Percentiles rank a stretch among this genome's conserved stretches.
phyloP scores from a whole-genome alignment of 768 basidiomycete species.

The Hebeloma cylindrosporum region DNA sequence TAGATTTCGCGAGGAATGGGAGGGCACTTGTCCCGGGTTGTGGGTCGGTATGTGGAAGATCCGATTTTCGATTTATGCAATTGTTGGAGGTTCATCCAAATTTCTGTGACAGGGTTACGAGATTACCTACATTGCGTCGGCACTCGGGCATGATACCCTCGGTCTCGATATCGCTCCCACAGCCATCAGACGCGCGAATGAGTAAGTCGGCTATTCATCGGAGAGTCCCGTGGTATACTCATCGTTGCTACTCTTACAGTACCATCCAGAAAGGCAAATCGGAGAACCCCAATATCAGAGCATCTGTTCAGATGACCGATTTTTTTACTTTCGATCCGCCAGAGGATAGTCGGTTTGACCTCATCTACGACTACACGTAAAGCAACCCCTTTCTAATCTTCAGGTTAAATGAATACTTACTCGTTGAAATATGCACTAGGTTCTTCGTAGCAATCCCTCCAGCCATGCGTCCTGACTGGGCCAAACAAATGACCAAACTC shows the following conservation, averaged over 20 bases:
- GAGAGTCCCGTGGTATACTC: neutral
- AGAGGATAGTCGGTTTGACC: conserved; percentile 43
- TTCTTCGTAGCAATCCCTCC: conserved; percentile 77
- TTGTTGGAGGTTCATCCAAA: too few relatives aligned
- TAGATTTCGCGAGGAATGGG: conserved; percentile 41
- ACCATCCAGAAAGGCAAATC: conserved; percentile 19
- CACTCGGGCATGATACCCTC: conserved; percentile 45
- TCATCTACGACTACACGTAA: conserved; percentile 71
- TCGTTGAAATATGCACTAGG: conserved; percentile 31
- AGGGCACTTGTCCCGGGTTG: conserved; percentile 43
- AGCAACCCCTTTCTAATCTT: neutral
- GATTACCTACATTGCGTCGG: conserved; percentile 49
- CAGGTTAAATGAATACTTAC: neutral
- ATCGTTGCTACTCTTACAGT: conserved; percentile 1
- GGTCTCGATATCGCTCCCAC: conserved; percentile 60
- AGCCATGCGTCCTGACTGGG: conserved; percentile 53
- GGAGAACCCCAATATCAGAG: conserved; percentile 27
- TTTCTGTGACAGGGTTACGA: conserved; percentile 57
- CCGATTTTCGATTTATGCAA: neutral
- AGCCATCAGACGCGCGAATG: conserved; percentile 48
- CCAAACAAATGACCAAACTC: conserved; percentile 50
- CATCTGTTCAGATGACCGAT: conserved; percentile 43
- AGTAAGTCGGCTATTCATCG: conserved; percentile 30
- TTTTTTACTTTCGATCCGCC: conserved; percentile 52
- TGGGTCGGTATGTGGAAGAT: conserved; percentile 38